Evolutionary conservation across 108 stramenopile species (phyloP).

Genomic region (Cyclotella sp.): DNA sequence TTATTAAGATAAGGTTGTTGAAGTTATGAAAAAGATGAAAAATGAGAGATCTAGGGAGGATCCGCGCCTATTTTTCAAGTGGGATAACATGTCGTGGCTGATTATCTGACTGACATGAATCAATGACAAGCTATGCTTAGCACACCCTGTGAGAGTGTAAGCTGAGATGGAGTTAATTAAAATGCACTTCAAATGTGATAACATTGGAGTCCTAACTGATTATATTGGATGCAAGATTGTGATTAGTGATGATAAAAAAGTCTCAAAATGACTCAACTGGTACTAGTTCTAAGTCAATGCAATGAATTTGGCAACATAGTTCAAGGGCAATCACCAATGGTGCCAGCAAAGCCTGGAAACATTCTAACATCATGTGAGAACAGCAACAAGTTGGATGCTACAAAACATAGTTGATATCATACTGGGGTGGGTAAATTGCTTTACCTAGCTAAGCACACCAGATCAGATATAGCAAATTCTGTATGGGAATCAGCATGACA

Average conservation of each 20-base stretch:
- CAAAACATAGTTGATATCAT: too few relatives aligned
- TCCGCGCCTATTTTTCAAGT: conserved; percentile 5
- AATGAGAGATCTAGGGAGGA: not conserved
- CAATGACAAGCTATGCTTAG: not conserved
- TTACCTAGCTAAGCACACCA: not conserved
- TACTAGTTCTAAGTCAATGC: too few relatives aligned
- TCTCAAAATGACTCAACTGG: not conserved
- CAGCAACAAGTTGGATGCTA: not conserved
- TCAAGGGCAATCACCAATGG: not conserved
- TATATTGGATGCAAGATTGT: not conserved
- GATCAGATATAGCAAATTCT: not conserved
- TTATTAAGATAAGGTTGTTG: not conserved
- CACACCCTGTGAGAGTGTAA: not conserved
- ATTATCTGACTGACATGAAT: not conserved
- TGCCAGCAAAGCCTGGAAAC: not conserved
- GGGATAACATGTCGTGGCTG: not conserved
- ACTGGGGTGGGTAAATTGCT: too few relatives aligned
- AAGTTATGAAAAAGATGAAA: not conserved
- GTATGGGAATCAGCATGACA: too few relatives aligned
- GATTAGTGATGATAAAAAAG: not conserved
- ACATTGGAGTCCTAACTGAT: not conserved
- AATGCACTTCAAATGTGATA: not conserved
- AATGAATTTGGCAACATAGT: too few relatives aligned
- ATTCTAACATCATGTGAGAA: not conserved
- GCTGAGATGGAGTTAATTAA: not conserved